Evolutionary conservation across 2,329 filamentous ascomycete species (phyloP).

Genomic region (Arthrobotrys iridis): DNA sequence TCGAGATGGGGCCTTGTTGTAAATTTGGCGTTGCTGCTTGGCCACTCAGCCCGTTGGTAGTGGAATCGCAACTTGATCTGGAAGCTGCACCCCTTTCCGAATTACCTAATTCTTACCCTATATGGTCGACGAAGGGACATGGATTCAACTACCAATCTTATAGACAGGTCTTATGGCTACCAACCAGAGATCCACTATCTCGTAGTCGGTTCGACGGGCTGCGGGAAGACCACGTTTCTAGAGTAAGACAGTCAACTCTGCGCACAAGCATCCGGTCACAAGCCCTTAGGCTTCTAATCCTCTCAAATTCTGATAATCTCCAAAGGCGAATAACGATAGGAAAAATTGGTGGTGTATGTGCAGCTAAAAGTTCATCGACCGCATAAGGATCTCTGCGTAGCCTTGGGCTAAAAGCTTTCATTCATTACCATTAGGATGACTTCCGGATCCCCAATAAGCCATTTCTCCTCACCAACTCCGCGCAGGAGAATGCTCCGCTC

Average conservation of each 20-base stretch:
- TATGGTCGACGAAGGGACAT: constrained; percentile 1
- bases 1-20: not conserved
- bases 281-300: not conserved
- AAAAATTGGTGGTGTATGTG: constrained; percentile 33
- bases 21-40: constrained; percentile 37
- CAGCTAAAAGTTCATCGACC: not conserved
- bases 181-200: constrained; percentile 38
- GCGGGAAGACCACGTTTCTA: constrained; percentile 44
- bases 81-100: constrained; percentile 9
- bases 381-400: not conserved
- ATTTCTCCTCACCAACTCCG: constrained; percentile 31
- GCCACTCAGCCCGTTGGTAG: not conserved
- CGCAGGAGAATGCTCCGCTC: constrained; percentile 26
- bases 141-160: constrained; percentile 44
- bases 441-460: constrained; percentile 20
- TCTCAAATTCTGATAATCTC: not conserved
- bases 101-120: not conserved
- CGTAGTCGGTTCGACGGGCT: constrained; percentile 9
- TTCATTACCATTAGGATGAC: not conserved
- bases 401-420: not conserved
- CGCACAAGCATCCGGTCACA: not conserved
- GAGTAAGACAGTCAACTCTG: too few relatives aligned
- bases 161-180: constrained; percentile 25
- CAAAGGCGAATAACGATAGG: constrained; percentile 39
- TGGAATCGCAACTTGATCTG: not conserved